phyloP scores from a whole-genome alignment of 331 rosid species.

The Malus hybrid region DNA sequence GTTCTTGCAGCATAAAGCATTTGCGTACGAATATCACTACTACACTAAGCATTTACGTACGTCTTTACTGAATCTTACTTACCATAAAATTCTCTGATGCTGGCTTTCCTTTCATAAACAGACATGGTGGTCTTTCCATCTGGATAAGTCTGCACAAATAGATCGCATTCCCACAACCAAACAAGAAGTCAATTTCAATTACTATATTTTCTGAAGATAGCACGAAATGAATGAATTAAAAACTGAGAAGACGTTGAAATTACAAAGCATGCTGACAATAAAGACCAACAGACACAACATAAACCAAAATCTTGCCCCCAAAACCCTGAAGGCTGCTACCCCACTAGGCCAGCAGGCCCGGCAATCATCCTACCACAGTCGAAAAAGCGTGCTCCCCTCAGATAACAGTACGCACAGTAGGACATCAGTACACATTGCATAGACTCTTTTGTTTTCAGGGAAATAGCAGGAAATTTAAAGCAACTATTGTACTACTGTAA shows the following conservation, averaged over 20 bases:
- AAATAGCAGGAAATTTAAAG: too few species aligned
- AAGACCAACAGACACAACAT: background rate
- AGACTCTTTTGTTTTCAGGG: too few species aligned
- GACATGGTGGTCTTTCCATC: slow-evolving; percentile 86
- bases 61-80: slow-evolving; percentile 20
- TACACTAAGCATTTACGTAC: background rate
- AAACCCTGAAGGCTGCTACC: too few species aligned
- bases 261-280: background rate
- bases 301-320: too few species aligned
- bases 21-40: background rate
- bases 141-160: slow-evolving; percentile 52
- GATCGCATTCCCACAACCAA: slow-evolving; percentile 17
- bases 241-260: background rate
- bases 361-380: too few species aligned
- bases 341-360: too few species aligned
- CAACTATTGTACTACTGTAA: too few species aligned
- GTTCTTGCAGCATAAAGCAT: background rate
- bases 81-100: slow-evolving; percentile 75
- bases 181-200: background rate
- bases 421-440: too few species aligned
- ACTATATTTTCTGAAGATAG: slow-evolving; percentile 12
- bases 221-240: background rate
- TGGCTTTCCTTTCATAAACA: slow-evolving; percentile 80
- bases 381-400: rapidly evolving
- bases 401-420: too few species aligned